Evolutionary conservation across 139 green algal species (phyloP).

Genomic region (Eudorina sp.): DNA sequence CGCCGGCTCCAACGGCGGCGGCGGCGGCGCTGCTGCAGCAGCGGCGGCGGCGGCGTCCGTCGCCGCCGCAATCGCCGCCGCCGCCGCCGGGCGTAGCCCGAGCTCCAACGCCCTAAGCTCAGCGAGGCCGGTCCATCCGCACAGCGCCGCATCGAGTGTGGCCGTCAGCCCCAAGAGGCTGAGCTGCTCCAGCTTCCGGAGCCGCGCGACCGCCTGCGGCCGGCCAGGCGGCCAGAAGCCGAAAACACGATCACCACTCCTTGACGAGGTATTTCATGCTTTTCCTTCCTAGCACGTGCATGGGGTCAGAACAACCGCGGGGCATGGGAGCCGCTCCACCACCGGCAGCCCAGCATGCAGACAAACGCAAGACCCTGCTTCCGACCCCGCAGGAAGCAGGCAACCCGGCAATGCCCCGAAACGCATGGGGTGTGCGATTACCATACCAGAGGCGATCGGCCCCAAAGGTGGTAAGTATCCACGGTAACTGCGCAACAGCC

Average conservation of each 20-base stretch:
- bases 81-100: background rate
- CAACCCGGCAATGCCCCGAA: no score
- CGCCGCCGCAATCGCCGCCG: background rate
- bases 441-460: no score
- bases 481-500: no score
- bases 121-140: conserved; percentile 10
- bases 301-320: background rate
- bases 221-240: background rate
- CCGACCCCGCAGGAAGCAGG: background rate
- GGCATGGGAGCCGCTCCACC: background rate
- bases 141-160: background rate
- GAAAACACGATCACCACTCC: background rate
- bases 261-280: no score
- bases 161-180: background rate
- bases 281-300: background rate
- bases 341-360: background rate
- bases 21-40: background rate
- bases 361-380: background rate
- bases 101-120: conserved; percentile 22
- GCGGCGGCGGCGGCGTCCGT: conserved; percentile 6
- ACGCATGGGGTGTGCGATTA: no score
- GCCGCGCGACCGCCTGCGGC: background rate
- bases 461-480: no score
- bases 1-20: background rate
- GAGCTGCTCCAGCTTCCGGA: conserved; percentile 10